Percentiles rank a stretch among this genome's conserved stretches.
Conservation (phyloP, 768 basidiomycete species). For the Podaxis sp. region DNA sequence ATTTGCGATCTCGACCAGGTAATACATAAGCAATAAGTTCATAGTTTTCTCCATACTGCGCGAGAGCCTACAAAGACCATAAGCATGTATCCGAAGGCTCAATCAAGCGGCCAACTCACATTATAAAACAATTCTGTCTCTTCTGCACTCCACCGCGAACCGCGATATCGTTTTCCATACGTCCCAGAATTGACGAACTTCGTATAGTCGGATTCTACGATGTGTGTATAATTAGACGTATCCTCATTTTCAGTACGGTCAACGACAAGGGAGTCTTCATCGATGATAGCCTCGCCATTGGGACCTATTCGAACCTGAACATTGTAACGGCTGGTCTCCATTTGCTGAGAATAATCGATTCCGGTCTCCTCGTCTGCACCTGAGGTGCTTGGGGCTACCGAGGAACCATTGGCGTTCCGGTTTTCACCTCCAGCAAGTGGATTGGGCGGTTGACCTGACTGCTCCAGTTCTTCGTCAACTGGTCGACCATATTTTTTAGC, state of each 20-base stretch:
- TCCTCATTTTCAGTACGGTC: constrained; percentile 72
- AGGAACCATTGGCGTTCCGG: neutral
- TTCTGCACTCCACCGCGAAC: constrained; percentile 84
- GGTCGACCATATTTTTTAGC: constrained; percentile 72
- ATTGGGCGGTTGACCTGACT: constrained; percentile 17
- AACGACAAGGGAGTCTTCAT: constrained; percentile 81
- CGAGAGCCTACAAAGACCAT: constrained; percentile 61
- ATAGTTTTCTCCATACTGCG: constrained; percentile 91
- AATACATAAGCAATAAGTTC: constrained; percentile 87
- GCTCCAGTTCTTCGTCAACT: constrained; percentile 43
- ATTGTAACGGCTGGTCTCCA: constrained; percentile 72
- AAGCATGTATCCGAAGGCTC: constrained; percentile 10
- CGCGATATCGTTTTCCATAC: constrained; percentile 78
- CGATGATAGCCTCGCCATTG: constrained; percentile 84
- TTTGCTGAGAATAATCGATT: constrained; percentile 68
- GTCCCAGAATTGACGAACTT: constrained; percentile 86
- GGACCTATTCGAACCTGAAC: constrained; percentile 87
- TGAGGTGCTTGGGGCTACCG: constrained; percentile 12
- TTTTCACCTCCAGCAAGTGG: constrained; percentile 19
- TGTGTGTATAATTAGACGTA: constrained; percentile 70
- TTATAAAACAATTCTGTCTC: constrained; percentile 90
- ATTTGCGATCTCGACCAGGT: constrained; percentile 81
- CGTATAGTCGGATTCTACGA: constrained; percentile 79
- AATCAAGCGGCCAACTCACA: constrained; percentile 42
- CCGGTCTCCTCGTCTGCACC: constrained; percentile 46